A percentile compares a stretch with the other conserved stretches of the same genome.
phyloP scores from a whole-genome alignment of 306 rosid species.

The Pueraria montana region DNA sequence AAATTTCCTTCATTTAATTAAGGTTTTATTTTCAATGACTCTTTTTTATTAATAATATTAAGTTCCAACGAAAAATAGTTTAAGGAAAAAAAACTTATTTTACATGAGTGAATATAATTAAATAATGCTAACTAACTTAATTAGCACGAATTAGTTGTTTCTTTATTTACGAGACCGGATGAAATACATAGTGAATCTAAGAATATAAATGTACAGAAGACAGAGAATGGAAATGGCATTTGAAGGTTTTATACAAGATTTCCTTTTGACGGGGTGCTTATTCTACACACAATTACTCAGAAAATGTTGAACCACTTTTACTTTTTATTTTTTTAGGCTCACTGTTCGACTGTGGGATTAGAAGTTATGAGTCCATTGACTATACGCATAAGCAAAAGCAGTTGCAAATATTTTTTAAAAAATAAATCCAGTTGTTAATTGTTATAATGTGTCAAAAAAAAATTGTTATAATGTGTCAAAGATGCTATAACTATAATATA shows the following conservation, averaged over 20 bases:
- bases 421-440: background rate
- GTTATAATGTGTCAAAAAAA: constrained; percentile 35
- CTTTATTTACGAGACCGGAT: no score
- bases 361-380: background rate
- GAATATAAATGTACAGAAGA: constrained; percentile 1
- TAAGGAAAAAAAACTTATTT: no score
- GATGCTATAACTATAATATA: background rate
- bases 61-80: no score
- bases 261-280: constrained; percentile 12
- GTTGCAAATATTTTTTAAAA: constrained; percentile 27
- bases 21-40: no score
- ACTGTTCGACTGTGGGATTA: no score
- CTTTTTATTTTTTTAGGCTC: background rate
- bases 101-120: no score
- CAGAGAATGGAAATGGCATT: constrained; percentile 2
- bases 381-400: background rate
- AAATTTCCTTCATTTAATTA: no score
- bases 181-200: constrained; percentile 13
- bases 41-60: no score
- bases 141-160: no score
- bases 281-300: constrained; percentile 5
- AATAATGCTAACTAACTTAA: no score
- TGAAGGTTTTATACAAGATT: background rate
- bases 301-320: background rate
- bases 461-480: constrained; percentile 35